These are phyloP conservation scores for Allium fistulosum DNA, from an alignment of 106 monocot genomes.

Conservation along the genomic window DNA sequence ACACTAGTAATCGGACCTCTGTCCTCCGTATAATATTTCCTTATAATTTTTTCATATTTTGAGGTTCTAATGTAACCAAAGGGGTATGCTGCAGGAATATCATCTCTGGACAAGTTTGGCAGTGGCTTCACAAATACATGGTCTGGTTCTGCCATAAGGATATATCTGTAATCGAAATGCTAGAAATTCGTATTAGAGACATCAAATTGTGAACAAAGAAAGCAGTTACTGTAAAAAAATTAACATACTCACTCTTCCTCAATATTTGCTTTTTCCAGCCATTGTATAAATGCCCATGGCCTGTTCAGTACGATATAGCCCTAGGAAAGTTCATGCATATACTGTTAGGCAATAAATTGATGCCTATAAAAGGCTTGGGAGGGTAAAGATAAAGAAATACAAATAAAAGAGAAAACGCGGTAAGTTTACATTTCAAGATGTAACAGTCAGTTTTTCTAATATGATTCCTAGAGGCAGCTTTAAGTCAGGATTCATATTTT, in stretches of 20 bases:
- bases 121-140: constrained; percentile 82
- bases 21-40: not conserved
- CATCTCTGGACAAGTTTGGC: constrained; percentile 61
- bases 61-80: constrained; percentile 27
- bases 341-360: not conserved
- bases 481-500: too few relatives aligned
- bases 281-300: constrained; percentile 94
- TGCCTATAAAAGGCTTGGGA: not conserved
- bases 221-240: not conserved
- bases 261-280: constrained; percentile 72
- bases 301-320: constrained; percentile 89
- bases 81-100: constrained; percentile 57
- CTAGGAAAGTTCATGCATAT: constrained; percentile 13
- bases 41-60: not conserved
- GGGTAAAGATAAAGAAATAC: too few relatives aligned
- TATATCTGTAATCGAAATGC: constrained; percentile 40
- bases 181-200: not conserved
- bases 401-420: too few relatives aligned
- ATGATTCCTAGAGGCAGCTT: too few relatives aligned
- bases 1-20: not conserved
- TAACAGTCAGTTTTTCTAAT: too few relatives aligned
- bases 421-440: too few relatives aligned
- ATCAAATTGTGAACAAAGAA: not conserved
- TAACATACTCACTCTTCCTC: constrained; percentile 66
- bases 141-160: constrained; percentile 94